Base-by-base conservation (phyloP, 305 asterid genomes). In the Withania somnifera region DNA sequence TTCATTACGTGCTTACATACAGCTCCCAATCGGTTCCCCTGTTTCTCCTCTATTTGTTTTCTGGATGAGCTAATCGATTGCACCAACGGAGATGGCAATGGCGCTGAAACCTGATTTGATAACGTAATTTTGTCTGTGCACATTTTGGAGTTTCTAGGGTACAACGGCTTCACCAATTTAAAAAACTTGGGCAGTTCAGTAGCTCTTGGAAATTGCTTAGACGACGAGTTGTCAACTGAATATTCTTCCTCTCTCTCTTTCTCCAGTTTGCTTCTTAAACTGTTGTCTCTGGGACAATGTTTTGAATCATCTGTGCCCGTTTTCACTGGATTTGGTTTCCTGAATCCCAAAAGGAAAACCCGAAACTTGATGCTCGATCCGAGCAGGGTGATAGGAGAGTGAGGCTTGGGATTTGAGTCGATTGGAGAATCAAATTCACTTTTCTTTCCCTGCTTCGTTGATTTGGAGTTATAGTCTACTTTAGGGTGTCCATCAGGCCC, bases 91-190 rank as follows among this genome's bases (percentile, higher is more conserved):
- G 97, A 92, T 30, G 88, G 84, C 36, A 89, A 84, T 38, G 97
- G 92, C 26, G 95, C 87, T 2, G 94, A 85, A 6, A 68, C 30
- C 60, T 81, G 83, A 26, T 86, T 87, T 7, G 89, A 42, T 17
- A 84, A 22, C 77, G 76, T 88, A 32, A 81, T 71, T 84, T 88
- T 91, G 63, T 83, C 81, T 6, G 81, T 81, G 61, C 82, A 82
- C 56, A 86, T 64, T 77, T 78, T 92, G 38, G 99, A 85, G 15
- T 87, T 89, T 86, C 87, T 88, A 6, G 22, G 52, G 76, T 93
- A 89, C 50, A 93, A 82, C 22, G 97, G 97, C 84, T 86, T 94
- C 10, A 95, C 91, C 56, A 95, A 86, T 78, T 87, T 94, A 84
- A 94, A 54, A 64, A 92, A 95, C 85, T 84, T 93, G 1, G 93